These are phyloP conservation scores for Acanthamoeba lenticulata DNA, from an alignment of 208 protist species.

Conservation along the genomic window DNA sequence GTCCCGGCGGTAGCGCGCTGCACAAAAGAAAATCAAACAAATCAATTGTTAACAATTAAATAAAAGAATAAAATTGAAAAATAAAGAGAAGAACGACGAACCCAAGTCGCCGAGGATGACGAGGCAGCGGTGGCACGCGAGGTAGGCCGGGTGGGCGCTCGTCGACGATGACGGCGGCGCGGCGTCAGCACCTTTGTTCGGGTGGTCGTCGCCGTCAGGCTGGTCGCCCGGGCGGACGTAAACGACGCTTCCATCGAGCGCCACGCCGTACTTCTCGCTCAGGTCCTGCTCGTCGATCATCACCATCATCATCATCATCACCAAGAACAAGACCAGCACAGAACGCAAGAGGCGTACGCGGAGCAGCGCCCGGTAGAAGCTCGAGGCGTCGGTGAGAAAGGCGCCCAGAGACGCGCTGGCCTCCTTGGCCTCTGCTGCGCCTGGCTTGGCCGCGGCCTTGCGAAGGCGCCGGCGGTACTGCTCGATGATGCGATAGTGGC, in stretches of 20 bases:
- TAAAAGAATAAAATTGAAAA: neutral
- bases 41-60: neutral
- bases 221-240: neutral
- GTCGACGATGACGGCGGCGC: neutral
- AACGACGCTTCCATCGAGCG: neutral
- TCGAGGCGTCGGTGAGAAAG: neutral
- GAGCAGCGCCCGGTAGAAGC: neutral
- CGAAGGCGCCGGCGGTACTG: neutral
- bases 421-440: neutral
- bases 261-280: neutral
- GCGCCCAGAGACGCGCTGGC: neutral
- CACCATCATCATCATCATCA: too few species aligned
- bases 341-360: neutral
- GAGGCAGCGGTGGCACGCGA: neutral
- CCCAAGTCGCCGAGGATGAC: neutral
- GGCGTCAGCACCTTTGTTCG: neutral
- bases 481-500: conserved; percentile 28
- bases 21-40: neutral
- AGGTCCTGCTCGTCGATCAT: neutral
- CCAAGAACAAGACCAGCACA: neutral
- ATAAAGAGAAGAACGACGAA: neutral
- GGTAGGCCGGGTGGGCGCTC: neutral
- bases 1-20: neutral
- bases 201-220: neutral
- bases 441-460: neutral